A percentile compares a stretch with the other conserved stretches of the same genome.
These are phyloP conservation scores for Stephanocyclus meneghinianus DNA, from an alignment of 352 stramenopile species.

Conservation along the genomic window DNA sequence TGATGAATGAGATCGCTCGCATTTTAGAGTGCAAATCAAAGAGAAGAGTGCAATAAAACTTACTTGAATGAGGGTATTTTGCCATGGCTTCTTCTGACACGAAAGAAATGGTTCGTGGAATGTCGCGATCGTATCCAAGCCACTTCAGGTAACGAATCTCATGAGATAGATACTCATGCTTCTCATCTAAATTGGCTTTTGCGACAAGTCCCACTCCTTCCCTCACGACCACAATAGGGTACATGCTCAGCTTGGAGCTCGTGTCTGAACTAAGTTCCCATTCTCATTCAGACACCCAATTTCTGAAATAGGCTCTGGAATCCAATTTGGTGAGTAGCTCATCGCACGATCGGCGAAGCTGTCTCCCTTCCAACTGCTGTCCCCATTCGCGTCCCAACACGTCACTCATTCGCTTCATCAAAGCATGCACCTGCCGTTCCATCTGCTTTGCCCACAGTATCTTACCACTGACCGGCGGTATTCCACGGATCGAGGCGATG, in stretches of 20 bases:
- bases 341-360: conserved; percentile 90
- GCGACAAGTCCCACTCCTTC: conserved; percentile 65
- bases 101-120: conserved; percentile 93
- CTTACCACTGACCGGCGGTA: conserved; percentile 95
- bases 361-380: conserved; percentile 91
- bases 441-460: conserved; percentile 99
- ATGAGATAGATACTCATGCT: conserved; percentile 97
- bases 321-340: conserved; percentile 87
- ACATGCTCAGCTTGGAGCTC: conserved; percentile 81
- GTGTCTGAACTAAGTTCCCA: conserved; percentile 68
- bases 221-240: conserved; percentile 70
- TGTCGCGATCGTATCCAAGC: conserved; percentile 90
- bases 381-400: conserved; percentile 97
- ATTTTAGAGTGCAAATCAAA: background rate
- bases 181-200: conserved; percentile 94
- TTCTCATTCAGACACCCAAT: conserved; percentile 90
- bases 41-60: conserved; percentile 16
- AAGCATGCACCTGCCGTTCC: conserved; percentile 95
- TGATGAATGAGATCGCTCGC: background rate
- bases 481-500: conserved; percentile 93
- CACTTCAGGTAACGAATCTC: conserved; percentile 98
- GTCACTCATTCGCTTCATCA: conserved; percentile 94
- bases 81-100: conserved; percentile 95
- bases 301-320: conserved; percentile 90
- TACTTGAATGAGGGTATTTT: conserved; percentile 92